Evolutionary conservation across 305 asterid species (phyloP).

Genomic region (Fraxinus platypoda): DNA sequence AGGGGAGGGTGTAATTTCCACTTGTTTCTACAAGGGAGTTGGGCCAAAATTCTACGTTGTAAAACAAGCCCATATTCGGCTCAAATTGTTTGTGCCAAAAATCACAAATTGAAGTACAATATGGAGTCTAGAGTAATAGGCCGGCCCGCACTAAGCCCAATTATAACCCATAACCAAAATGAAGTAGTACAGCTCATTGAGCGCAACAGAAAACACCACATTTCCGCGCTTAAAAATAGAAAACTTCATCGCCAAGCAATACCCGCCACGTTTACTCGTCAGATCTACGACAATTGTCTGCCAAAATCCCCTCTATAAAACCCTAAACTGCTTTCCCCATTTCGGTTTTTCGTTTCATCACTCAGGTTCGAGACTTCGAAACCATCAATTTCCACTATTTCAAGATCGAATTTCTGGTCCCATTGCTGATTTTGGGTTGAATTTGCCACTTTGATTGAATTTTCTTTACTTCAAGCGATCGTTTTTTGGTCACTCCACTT

Average conservation of each 20-base stretch:
- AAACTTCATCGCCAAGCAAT: conserved; percentile 39
- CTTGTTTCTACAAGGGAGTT: too few relatives aligned
- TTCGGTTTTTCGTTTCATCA: background rate
- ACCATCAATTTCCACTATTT: conserved; percentile 23
- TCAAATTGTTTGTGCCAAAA: too few relatives aligned
- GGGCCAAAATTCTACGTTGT: too few relatives aligned
- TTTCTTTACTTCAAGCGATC: background rate
- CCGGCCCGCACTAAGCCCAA: background rate
- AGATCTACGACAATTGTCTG: conserved; percentile 32
- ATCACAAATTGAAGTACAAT: background rate
- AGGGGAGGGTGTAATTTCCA: too few relatives aligned
- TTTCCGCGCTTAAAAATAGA: conserved; percentile 21
- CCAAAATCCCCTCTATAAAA: background rate
- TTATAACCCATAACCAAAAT: background rate
- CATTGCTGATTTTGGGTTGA: background rate
- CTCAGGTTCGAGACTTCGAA: conserved; percentile 16
- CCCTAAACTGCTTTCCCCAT: background rate
- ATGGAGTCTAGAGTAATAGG: background rate
- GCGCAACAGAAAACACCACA: background rate
- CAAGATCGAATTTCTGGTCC: conserved; percentile 1
- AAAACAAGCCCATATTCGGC: too few relatives aligned
- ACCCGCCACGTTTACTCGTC: conserved; percentile 33
- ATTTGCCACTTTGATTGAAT: background rate
- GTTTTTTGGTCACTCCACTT: background rate
- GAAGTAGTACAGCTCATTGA: background rate